Evolutionary conservation across 768 basidiomycete species (phyloP).

Genomic region (Lactarius vividus): DNA sequence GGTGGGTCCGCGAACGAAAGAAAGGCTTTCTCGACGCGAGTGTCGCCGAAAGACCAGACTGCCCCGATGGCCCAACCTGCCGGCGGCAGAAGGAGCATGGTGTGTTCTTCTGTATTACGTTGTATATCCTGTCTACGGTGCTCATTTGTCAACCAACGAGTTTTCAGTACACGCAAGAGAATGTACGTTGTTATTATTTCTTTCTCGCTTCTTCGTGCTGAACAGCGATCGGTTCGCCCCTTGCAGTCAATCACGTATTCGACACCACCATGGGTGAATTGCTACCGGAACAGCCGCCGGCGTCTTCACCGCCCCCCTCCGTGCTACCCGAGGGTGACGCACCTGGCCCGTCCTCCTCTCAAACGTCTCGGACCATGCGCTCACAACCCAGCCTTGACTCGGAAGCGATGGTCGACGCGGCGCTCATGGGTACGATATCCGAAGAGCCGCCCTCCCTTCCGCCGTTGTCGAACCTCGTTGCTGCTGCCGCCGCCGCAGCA

Average conservation of each 20-base stretch:
- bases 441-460: constrained; percentile 13
- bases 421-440: constrained; percentile 12
- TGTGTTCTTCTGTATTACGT: constrained; percentile 36
- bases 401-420: constrained; percentile 22
- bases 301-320: not conserved
- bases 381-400: constrained; percentile 21
- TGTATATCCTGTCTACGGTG: not conserved
- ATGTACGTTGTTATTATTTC: constrained; percentile 47
- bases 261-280: constrained; percentile 12
- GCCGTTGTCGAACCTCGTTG: constrained; percentile 17
- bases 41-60: constrained; percentile 63
- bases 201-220: not conserved
- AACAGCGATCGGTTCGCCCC: not conserved
- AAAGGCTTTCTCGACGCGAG: constrained; percentile 60
- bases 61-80: constrained; percentile 60
- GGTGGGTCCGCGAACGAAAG: constrained; percentile 79
- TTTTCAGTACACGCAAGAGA: constrained; percentile 66
- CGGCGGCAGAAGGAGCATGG: constrained; percentile 62
- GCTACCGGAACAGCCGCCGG: not conserved
- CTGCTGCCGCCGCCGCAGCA: not conserved
- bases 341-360: constrained; percentile 1
- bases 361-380: constrained; percentile 7
- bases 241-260: constrained; percentile 38
- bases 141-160: not conserved
- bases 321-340: not conserved